Percentiles rank a stretch among this genome's conserved stretches.
Evolutionary conservation across 768 basidiomycete species (phyloP).

Genomic region (Albatrellus ellisii): DNA sequence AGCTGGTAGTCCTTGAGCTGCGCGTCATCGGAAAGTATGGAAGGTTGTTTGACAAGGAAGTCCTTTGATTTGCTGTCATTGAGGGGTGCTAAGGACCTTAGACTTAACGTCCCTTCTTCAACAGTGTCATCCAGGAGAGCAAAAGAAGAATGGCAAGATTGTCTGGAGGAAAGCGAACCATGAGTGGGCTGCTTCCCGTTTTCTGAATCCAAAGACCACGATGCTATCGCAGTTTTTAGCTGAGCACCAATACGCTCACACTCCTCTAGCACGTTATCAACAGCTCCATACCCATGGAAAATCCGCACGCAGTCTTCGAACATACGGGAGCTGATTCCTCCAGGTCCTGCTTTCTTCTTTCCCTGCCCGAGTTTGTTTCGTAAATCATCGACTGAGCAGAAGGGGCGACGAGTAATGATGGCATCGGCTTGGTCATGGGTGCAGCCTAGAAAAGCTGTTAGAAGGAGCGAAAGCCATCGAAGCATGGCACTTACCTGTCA

Average conservation of each 20-base stretch:
- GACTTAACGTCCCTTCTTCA: constrained; percentile 52
- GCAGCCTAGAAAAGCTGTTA: constrained; percentile 40
- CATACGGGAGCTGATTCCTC: constrained; percentile 77
- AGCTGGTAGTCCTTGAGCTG: constrained; percentile 93
- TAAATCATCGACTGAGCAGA: constrained; percentile 61
- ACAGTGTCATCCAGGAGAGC: constrained; percentile 16
- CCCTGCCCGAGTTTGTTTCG: constrained; percentile 66
- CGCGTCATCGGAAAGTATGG: constrained; percentile 48
- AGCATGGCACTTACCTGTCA: constrained; percentile 43
- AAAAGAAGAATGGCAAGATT: no score
- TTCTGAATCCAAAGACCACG: constrained; percentile 43
- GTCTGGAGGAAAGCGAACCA: no score
- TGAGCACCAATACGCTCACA: constrained; percentile 79
- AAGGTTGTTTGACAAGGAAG: constrained; percentile 69
- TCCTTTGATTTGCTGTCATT: constrained; percentile 34
- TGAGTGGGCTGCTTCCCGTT: constrained; percentile 27
- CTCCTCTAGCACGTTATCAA: constrained; percentile 78
- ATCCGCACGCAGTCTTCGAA: constrained; percentile 85
- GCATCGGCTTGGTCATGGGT: constrained; percentile 65
- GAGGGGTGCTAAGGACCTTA: constrained; percentile 33
- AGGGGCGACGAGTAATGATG: constrained; percentile 73
- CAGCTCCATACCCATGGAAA: constrained; percentile 73
- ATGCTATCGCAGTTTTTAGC: constrained; percentile 60
- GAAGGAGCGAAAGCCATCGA: neutral
- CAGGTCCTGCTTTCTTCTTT: constrained; percentile 75